Evolutionary conservation across 2,329 filamentous ascomycete genomes (phyloP).

Genomic region (Beauveria bassiana): DNA sequence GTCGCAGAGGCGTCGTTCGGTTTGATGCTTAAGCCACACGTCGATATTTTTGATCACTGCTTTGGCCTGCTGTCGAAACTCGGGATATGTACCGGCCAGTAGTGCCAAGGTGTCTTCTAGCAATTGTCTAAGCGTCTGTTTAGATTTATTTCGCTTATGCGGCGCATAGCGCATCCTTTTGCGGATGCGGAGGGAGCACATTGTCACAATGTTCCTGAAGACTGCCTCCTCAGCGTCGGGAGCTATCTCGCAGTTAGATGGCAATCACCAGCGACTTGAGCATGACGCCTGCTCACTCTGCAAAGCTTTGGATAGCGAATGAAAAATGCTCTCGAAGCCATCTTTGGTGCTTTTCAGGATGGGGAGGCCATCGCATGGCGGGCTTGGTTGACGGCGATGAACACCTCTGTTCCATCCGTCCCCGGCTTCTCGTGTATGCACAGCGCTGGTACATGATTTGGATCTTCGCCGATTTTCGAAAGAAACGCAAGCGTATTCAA

Average conservation of each 20-base stretch:
- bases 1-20: slow-evolving; percentile 15
- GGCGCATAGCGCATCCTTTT: slow-evolving; percentile 22
- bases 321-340: slow-evolving; percentile 15
- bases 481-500: not conserved
- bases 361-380: no score
- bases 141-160: slow-evolving; percentile 14
- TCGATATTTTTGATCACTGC: slow-evolving; percentile 18
- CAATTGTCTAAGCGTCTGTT: slow-evolving; percentile 7
- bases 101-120: not conserved
- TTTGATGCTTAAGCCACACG: slow-evolving; percentile 21
- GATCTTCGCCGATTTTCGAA: not conserved
- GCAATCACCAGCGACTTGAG: not conserved
- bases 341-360: not conserved
- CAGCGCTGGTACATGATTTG: not conserved
- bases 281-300: slow-evolving; percentile 4
- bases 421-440: no score
- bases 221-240: slow-evolving; percentile 14
- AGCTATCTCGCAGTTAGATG: slow-evolving; percentile 1
- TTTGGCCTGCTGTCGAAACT: slow-evolving; percentile 17
- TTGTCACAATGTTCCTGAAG: slow-evolving; percentile 22
- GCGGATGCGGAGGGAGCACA: slow-evolving; percentile 19
- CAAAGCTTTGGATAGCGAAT: slow-evolving; percentile 7
- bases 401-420: no score
- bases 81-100: not conserved
- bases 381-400: no score